Evolutionary conservation across 345 rosid species (phyloP), one percentile per base, ranked within the genome.

Genomic region (Gossypium herbaceum): DNA sequence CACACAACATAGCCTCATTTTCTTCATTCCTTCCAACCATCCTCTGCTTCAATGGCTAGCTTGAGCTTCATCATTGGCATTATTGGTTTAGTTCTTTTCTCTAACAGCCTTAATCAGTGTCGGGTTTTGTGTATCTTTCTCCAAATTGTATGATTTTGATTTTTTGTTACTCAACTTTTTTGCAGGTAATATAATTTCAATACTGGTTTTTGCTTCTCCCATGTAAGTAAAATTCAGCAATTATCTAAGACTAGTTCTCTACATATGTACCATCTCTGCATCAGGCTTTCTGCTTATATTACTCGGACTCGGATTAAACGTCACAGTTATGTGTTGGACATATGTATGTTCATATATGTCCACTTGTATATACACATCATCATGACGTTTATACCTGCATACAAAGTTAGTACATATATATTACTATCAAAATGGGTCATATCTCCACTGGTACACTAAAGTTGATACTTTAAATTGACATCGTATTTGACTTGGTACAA

Each of bases 51-150:
- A 45, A 73, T 41, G 73, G 60, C 77, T 76, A 43, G 67, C 76
- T 85, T 86, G 90, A 86, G 83, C 88, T 81, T 84, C 85, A 61
- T 86, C n/a, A 9, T 88, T 47, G 92, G 90, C 60, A 76, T 88
- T 52, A 64, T 88, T 12, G 90, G 90, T 88, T 22, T 12, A 74
- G 59, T 25, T 19, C 39, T 25, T 57, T 58, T 73, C 75, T 58
- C 22, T 44, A 13, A 20, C 41, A 12, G 0, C 13, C 45, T 39
- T 20, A 19, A 16, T 44, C 34, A 12, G 29, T 44, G 1, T 44
- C 51, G 4, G 12, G 20, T 55, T 9, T 10, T 4, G 1, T 20
- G 19, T 54, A 12, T 29, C 34, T 61, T 16, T 17, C 54, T n/a
- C 43, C 20, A 34, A 43, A 41, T 12, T n/a, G 4, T 56, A 39